Conservation (phyloP, 2,329 filamentous ascomycete genomes). For the Phialophora expanda region DNA sequence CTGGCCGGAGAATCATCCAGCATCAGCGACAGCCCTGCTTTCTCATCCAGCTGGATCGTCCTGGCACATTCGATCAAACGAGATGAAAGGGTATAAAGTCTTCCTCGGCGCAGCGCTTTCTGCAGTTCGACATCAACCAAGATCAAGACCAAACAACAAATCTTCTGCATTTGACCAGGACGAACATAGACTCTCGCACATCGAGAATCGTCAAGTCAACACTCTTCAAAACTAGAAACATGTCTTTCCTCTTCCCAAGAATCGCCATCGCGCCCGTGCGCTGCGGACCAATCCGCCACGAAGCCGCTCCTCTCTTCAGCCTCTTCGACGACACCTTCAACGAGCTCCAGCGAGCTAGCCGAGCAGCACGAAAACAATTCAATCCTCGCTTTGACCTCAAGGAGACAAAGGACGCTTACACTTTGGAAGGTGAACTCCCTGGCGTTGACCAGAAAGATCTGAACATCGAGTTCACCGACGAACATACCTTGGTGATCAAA, state of each 20-base stretch:
- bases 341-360: constrained; percentile 35
- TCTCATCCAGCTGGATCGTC: constrained; percentile 27
- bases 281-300: constrained; percentile 41
- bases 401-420: constrained; percentile 52
- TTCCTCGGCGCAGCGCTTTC: constrained; percentile 20
- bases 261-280: constrained; percentile 39
- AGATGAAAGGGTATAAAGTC: constrained; percentile 34
- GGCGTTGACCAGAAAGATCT: constrained; percentile 55
- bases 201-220: constrained; percentile 34
- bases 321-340: constrained; percentile 51
- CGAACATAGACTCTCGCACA: constrained; percentile 29
- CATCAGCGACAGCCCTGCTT: constrained; percentile 31
- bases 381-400: constrained; percentile 55
- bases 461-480: constrained; percentile 55
- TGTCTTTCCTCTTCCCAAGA: constrained; percentile 49
- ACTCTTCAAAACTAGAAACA: constrained; percentile 40
- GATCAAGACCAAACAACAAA: constrained; percentile 10
- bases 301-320: constrained; percentile 53
- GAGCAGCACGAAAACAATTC: constrained; percentile 43
- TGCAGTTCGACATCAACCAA: constrained; percentile 36
- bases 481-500: constrained; percentile 54
- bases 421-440: constrained; percentile 56
- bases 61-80: constrained; percentile 33
- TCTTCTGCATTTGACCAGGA: constrained; percentile 40
- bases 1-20: constrained; percentile 36